Percentiles rank a stretch among this genome's conserved stretches.
Evolutionary conservation across 768 basidiomycete species (phyloP).

Genomic region (Termitomyces sp.): DNA sequence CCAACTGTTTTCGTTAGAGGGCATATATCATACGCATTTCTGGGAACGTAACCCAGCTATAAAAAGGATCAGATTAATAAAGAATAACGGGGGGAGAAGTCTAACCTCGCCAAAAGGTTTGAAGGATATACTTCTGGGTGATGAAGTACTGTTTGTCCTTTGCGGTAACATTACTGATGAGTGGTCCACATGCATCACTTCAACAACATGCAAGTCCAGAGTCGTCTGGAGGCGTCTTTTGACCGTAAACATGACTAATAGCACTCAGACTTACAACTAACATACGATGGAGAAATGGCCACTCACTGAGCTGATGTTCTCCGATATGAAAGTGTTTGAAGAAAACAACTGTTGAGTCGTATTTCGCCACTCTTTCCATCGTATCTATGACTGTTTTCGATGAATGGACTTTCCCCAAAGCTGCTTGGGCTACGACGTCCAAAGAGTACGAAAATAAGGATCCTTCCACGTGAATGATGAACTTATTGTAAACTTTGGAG

Average conservation of each 20-base stretch:
- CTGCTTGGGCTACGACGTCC: conserved; percentile 62
- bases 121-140: conserved; percentile 40
- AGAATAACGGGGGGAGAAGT: not conserved
- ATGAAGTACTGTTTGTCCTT: conserved; percentile 23
- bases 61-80: not conserved
- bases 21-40: conserved; percentile 61
- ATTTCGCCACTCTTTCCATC: conserved; percentile 55
- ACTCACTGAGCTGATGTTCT: conserved; percentile 55
- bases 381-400: conserved; percentile 49
- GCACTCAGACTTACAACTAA: not conserved
- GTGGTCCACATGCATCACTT: conserved; percentile 37
- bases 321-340: conserved; percentile 53
- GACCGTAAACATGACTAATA: conserved; percentile 63
- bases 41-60: conserved; percentile 68
- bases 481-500: conserved; percentile 52
- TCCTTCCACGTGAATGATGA: conserved; percentile 61
- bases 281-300: not conserved
- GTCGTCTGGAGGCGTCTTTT: conserved; percentile 60
- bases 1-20: conserved; percentile 61
- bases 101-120: conserved; percentile 65
- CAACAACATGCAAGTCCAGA: conserved; percentile 52
- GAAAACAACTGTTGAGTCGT: conserved; percentile 56
- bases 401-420: conserved; percentile 41
- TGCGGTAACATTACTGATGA: conserved; percentile 31
- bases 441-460: conserved; percentile 66